phyloP scores from a whole-genome alignment of 2,329 filamentous ascomycete genomes.

The Zymoseptoria passerinii region DNA sequence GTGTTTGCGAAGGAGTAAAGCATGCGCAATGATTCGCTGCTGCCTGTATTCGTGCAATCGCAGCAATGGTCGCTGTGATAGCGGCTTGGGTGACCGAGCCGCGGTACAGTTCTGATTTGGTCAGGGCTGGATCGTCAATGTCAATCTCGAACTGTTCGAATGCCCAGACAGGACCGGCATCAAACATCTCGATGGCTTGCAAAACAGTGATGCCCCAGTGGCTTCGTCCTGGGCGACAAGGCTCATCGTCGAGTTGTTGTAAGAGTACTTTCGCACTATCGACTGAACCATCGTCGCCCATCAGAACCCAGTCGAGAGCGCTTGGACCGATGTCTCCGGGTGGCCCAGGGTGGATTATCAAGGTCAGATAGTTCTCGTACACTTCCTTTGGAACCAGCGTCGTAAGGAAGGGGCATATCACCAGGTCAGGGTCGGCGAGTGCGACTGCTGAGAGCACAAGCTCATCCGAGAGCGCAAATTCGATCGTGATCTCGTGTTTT shows the following conservation, averaged over 20 bases:
- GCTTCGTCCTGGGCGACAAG: conserved; percentile 27
- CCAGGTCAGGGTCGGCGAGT: conserved; percentile 32
- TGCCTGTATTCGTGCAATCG: conserved; percentile 31
- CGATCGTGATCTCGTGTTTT: conserved; percentile 34
- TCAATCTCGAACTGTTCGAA: conserved; percentile 37
- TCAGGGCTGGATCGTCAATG: conserved; percentile 34
- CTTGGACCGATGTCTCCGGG: conserved; percentile 38
- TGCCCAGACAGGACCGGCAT: conserved; percentile 39
- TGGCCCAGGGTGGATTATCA: conserved; percentile 37
- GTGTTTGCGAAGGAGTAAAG: background rate
- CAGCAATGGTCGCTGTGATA: conserved; percentile 31
- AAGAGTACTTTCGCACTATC: conserved; percentile 27
- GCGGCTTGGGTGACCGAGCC: conserved; percentile 34
- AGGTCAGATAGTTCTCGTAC: conserved; percentile 32
- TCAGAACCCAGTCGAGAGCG: conserved; percentile 37
- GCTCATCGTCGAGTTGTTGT: conserved; percentile 18
- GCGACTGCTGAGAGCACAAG: conserved; percentile 34
- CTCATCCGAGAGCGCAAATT: conserved; percentile 30
- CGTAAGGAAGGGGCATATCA: conserved; percentile 39
- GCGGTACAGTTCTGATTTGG: conserved; percentile 37
- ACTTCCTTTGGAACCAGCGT: conserved; percentile 32
- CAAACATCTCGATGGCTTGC: conserved; percentile 35
- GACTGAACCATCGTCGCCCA: conserved; percentile 36
- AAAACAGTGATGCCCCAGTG: conserved; percentile 37
- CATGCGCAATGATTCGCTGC: conserved; percentile 15